Base-by-base conservation (phyloP, 805 yeast genomes). In the Wickerhamiella vanderwaltii region DNA sequence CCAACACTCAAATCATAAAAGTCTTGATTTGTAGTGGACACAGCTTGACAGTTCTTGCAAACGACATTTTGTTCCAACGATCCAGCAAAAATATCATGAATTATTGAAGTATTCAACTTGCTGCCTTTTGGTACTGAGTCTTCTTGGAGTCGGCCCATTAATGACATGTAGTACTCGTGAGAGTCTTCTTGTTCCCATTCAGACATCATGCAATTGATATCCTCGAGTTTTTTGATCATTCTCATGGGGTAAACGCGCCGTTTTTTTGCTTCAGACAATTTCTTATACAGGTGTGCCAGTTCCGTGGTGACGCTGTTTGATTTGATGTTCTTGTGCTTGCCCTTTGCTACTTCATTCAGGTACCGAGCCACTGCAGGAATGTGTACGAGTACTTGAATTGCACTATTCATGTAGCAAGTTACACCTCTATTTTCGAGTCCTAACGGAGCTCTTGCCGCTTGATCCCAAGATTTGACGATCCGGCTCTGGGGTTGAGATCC, bases 171-270 rank as follows among this genome's bases (percentile, higher is more conserved):
- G 63, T 87, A 91, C 62, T 91, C 98, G 61, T 91, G 98, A 0
- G 95, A 81, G 61, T 91, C 98, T 61, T 91, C 97, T 60, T 91
- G 98, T 61, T 85, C 87, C 95, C 95, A 87, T 58, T 79, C 91
- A 34, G 86, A 77, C 94, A 87, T 85, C 94, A 84, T 83, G 58
- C 94, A 84, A 60, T 86, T 86, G 53, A 88, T 84, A 53, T 84
- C 94, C 38, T 72, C 82, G 44, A 83, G 65, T 49, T 85, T 69
- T 39, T 68, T 68, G 45, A 83, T 78, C 52, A 86, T 67, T 53
- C 72, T 74, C 51, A 75, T 75, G 7, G 95, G 97, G 61, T 81
- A 81, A 41, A 85, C 67, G 53, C 71, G 75, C 46, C 68, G 65
- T 39, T 64, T 57, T 29, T 56, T 59, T 3, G 47, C 39, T 20